Conservation (phyloP, 164 flowering plant species). For the Dillenia suffruticosa region DNA sequence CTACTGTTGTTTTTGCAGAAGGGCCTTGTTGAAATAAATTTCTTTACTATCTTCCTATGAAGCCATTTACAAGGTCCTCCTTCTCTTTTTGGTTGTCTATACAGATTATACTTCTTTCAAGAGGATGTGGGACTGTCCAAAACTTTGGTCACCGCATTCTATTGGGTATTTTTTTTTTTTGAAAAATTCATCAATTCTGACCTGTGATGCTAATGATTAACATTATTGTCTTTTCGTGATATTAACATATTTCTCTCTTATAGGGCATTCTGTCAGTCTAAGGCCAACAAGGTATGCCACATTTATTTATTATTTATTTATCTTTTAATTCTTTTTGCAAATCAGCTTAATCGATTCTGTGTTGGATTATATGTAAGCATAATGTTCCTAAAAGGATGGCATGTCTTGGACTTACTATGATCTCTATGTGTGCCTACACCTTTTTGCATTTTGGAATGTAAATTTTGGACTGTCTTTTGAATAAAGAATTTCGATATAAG, state of each 20-base stretch:
- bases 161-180: conserved; percentile 27
- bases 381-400: no score
- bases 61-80: background rate
- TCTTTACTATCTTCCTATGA: no score
- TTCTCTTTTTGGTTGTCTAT: conserved; percentile 1
- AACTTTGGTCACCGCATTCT: conserved; percentile 20
- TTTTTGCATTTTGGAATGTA: background rate
- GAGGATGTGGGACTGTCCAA: conserved; percentile 24
- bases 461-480: no score
- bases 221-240: background rate
- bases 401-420: background rate
- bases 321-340: background rate
- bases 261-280: conserved; percentile 26
- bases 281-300: conserved; percentile 36
- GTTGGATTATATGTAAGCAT: background rate
- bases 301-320: background rate
- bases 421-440: no score
- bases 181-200: background rate
- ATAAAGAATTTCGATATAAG: background rate
- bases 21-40: no score
- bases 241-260: background rate
- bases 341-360: background rate
- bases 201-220: background rate
- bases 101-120: conserved; percentile 23
- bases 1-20: background rate